Evolutionary conservation across 352 stramenopile species (phyloP).

Genomic region (Hyaloperonospora brassicae): DNA sequence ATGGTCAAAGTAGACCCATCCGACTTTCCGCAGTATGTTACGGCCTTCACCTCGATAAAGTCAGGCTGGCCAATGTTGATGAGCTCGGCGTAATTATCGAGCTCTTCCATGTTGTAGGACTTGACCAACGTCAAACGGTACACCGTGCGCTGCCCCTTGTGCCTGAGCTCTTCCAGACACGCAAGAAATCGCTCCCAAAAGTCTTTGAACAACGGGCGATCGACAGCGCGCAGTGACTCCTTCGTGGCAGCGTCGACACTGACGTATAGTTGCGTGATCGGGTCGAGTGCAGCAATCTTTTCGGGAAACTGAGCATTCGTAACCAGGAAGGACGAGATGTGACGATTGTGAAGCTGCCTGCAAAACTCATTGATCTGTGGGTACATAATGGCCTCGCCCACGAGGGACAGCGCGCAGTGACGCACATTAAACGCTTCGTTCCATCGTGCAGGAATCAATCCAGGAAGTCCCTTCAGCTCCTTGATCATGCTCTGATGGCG

Average conservation of each 20-base stretch:
- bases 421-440: slow-evolving; percentile 92
- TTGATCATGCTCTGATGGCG: slow-evolving; percentile 92
- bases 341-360: slow-evolving; percentile 88
- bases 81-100: slow-evolving; percentile 92
- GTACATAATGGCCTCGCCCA: slow-evolving; percentile 99
- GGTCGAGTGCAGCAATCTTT: slow-evolving; percentile 90
- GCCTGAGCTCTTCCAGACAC: slow-evolving; percentile 88
- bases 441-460: slow-evolving; percentile 91
- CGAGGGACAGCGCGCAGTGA: slow-evolving; percentile 95
- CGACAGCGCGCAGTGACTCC: slow-evolving; percentile 92
- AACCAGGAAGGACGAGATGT: slow-evolving; percentile 97
- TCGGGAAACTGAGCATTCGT: slow-evolving; percentile 98
- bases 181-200: slow-evolving; percentile 94
- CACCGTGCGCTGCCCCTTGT: slow-evolving; percentile 93
- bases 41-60: slow-evolving; percentile 95
- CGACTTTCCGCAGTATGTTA: slow-evolving; percentile 98
- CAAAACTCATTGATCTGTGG: slow-evolving; percentile 97
- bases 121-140: slow-evolving; percentile 98
- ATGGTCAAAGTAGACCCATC: slow-evolving; percentile 97
- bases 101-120: slow-evolving; percentile 95
- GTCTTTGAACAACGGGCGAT: slow-evolving; percentile 95
- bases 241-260: slow-evolving; percentile 95
- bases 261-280: slow-evolving; percentile 99
- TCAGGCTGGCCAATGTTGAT: slow-evolving; percentile 87
- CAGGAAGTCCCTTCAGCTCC: slow-evolving; percentile 91